phyloP scores from a whole-genome alignment of 108 stramenopile species.

The Mediolabrus comicus region DNA sequence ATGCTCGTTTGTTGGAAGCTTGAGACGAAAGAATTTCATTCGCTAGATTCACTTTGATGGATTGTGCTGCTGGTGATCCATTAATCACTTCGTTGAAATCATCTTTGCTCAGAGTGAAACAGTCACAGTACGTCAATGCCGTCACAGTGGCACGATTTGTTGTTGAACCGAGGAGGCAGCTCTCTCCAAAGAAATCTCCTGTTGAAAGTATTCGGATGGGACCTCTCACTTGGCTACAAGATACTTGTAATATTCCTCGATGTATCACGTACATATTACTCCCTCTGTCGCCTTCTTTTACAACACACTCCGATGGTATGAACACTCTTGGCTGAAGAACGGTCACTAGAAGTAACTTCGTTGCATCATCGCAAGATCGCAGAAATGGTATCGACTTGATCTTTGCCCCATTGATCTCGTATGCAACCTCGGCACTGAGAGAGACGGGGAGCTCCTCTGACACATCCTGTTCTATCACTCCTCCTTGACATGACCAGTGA shows the following conservation, averaged over 20 bases:
- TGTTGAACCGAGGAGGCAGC: conserved; percentile 38
- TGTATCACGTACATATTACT: conserved; percentile 51
- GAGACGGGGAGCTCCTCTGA: conserved; percentile 45
- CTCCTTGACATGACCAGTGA: conserved; percentile 50
- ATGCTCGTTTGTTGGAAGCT: conserved; percentile 13
- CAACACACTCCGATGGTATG: conserved; percentile 42
- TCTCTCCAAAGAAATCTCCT: conserved; percentile 60
- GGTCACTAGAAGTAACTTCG: conserved; percentile 30
- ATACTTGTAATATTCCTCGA: conserved; percentile 36
- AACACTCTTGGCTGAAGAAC: conserved; percentile 42
- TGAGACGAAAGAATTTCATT: conserved; percentile 8
- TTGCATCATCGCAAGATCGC: conserved; percentile 25
- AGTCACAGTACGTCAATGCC: conserved; percentile 50
- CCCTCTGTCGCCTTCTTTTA: conserved; percentile 42
- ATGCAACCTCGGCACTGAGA: conserved; percentile 34
- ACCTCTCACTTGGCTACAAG: conserved; percentile 6
- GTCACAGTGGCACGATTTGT: conserved; percentile 36
- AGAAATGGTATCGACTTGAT: conserved; percentile 50
- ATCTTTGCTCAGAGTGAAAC: conserved; percentile 43
- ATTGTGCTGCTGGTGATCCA: conserved; percentile 2
- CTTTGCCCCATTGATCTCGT: conserved; percentile 28
- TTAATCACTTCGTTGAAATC: conserved; percentile 45
- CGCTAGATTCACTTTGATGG: conserved; percentile 3
- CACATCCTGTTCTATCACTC: conserved; percentile 47
- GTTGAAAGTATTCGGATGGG: conserved; percentile 24